phyloP scores from a whole-genome alignment of 148 eudicot genomes.

The Dianthus caryophyllus region DNA sequence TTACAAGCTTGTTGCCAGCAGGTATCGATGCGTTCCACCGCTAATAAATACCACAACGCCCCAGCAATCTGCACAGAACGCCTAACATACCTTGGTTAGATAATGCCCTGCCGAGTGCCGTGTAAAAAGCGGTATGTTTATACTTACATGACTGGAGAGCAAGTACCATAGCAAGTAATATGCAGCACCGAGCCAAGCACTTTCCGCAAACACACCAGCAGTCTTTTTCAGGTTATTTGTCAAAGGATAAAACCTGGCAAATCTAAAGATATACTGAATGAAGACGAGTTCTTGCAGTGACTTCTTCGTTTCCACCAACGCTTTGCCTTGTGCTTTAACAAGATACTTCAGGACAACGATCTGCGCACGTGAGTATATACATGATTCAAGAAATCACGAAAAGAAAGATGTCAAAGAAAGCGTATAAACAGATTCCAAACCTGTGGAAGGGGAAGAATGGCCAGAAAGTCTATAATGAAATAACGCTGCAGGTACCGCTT shows the following conservation, averaged over 20 bases:
- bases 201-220: conserved; percentile 92
- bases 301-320: conserved; percentile 68
- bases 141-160: conserved; percentile 96
- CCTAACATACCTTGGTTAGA: neutral
- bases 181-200: conserved; percentile 98
- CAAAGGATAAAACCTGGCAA: conserved; percentile 63
- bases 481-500: conserved; percentile 65
- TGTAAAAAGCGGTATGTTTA: neutral
- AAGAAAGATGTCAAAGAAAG: neutral
- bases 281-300: conserved; percentile 63
- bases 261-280: conserved; percentile 77
- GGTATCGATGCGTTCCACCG: conserved; percentile 79
- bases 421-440: conserved; percentile 26
- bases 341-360: conserved; percentile 84
- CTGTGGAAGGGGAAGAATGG: conserved; percentile 95
- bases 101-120: too few relatives aligned
- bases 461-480: conserved; percentile 77
- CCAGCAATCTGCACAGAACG: conserved; percentile 67
- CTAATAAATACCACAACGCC: conserved; percentile 83
- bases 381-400: neutral
- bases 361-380: conserved; percentile 38
- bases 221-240: conserved; percentile 92
- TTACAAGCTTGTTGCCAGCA: conserved; percentile 86
- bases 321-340: conserved; percentile 61
- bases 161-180: conserved; percentile 84